phyloP scores from a whole-genome alignment of 1,284 basidiomycete genomes.

The Fomitiporia mediterranea region DNA sequence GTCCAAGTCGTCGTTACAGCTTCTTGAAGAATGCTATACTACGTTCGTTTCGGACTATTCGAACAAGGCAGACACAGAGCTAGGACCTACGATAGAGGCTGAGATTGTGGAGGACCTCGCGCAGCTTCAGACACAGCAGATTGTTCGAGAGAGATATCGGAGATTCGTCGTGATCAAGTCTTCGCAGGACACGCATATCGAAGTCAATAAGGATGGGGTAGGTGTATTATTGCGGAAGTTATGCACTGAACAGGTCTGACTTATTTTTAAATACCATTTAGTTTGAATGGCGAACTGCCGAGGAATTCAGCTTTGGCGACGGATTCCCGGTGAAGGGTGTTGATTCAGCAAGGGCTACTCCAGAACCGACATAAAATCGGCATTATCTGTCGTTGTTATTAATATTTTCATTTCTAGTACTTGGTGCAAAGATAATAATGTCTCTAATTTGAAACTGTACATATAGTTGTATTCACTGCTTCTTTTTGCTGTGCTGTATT shows the following conservation, averaged over 20 bases:
- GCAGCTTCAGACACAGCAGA: conserved; percentile 13
- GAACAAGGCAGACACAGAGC: conserved; percentile 11
- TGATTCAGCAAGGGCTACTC: background rate
- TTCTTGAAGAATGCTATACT: conserved; percentile 11
- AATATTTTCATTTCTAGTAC: no score
- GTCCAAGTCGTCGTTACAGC: conserved; percentile 4
- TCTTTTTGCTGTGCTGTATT: no score
- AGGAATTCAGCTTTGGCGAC: conserved; percentile 17
- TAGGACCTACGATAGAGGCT: background rate
- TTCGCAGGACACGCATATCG: conserved; percentile 16
- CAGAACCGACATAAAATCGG: background rate
- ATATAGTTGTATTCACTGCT: no score
- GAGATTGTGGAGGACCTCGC: conserved; percentile 15
- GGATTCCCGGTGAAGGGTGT: background rate
- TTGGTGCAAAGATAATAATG: no score
- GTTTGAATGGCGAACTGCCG: conserved; percentile 22
- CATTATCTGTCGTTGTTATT: background rate
- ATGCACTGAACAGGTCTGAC: background rate
- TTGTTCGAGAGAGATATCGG: conserved; percentile 15
- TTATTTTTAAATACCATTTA: background rate
- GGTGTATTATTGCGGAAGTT: conserved; percentile 2
- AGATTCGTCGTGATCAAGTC: conserved; percentile 23
- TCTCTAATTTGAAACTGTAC: no score
- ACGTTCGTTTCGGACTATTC: conserved; percentile 3
- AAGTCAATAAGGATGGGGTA: conserved; percentile 20